These are phyloP conservation scores for Angomonas ambiguus DNA, from an alignment of 208 protist species.

Conservation along the genomic window DNA sequence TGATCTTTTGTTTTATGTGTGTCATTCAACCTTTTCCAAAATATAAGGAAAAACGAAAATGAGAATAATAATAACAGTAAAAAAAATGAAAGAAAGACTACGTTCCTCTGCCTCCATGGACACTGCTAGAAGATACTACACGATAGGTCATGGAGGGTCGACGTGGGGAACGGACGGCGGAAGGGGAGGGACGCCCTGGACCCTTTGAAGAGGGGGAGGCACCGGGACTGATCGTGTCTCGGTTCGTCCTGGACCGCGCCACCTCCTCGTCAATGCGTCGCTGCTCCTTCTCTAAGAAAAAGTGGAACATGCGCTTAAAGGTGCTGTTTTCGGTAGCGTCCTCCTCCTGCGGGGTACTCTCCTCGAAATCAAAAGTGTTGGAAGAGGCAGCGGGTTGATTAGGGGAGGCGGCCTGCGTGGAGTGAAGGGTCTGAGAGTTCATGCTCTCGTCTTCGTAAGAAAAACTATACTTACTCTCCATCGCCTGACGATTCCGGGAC, in stretches of 20 bases:
- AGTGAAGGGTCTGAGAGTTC: constrained; percentile 16
- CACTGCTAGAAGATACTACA: constrained; percentile 42
- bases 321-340: constrained; percentile 41
- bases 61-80: background rate
- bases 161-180: constrained; percentile 14
- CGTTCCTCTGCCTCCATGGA: constrained; percentile 28
- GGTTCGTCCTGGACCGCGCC: constrained; percentile 26
- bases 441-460: constrained; percentile 57
- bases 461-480: constrained; percentile 76
- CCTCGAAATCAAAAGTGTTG: constrained; percentile 40
- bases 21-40: background rate
- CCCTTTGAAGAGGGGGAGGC: background rate
- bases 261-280: constrained; percentile 53
- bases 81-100: constrained; percentile 6
- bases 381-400: background rate
- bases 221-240: constrained; percentile 14
- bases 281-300: constrained; percentile 62
- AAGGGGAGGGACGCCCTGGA: background rate
- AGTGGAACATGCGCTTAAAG: constrained; percentile 54
- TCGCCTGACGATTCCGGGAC: constrained; percentile 62
- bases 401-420: background rate
- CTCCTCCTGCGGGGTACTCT: constrained; percentile 14
- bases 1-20: constrained; percentile 3
- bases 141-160: constrained; percentile 36
- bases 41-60: constrained; percentile 1